phyloP scores from a whole-genome alignment of 371 early-diverging fungal species.

The Actinomucor elegans region DNA sequence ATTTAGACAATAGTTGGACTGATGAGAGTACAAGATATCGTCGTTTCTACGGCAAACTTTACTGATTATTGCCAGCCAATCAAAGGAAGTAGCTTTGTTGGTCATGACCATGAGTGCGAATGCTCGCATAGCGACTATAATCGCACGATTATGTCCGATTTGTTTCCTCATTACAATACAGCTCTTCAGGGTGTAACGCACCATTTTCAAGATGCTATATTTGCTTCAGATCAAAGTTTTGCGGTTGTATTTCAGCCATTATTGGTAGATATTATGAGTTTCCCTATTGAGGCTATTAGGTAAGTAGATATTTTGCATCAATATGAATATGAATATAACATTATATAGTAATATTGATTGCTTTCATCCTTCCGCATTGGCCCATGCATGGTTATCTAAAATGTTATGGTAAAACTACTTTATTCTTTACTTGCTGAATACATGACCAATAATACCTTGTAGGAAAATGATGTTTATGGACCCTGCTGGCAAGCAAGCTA shows the following conservation, averaged over 20 bases:
- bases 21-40: slow-evolving; percentile 31
- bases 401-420: slow-evolving; percentile 30
- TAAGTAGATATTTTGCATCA: slow-evolving; percentile 11
- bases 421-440: not conserved
- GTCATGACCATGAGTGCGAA: slow-evolving; percentile 43
- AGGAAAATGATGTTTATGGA: slow-evolving; percentile 23
- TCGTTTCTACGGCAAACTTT: slow-evolving; percentile 9
- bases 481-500: not conserved
- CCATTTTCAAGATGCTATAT: slow-evolving; percentile 5
- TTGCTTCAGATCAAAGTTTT: slow-evolving; percentile 24
- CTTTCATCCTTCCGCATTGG: slow-evolving; percentile 33
- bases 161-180: slow-evolving; percentile 34
- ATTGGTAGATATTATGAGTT: slow-evolving; percentile 31
- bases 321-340: no score
- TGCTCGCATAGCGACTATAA: slow-evolving; percentile 44
- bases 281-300: slow-evolving; percentile 51
- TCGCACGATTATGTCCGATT: slow-evolving; percentile 30
- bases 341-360: slow-evolving; percentile 30
- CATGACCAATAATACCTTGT: slow-evolving; percentile 1
- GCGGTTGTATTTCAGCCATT: slow-evolving; percentile 43
- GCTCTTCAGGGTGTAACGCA: slow-evolving; percentile 27
- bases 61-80: slow-evolving; percentile 39
- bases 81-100: slow-evolving; percentile 26
- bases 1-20: slow-evolving; percentile 35
- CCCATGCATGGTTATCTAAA: slow-evolving; percentile 32